Percentiles rank a stretch among this genome's conserved stretches.
Conservation (phyloP, 225 moss, liverwort and hornwort species). For the Bryum argenteum region DNA sequence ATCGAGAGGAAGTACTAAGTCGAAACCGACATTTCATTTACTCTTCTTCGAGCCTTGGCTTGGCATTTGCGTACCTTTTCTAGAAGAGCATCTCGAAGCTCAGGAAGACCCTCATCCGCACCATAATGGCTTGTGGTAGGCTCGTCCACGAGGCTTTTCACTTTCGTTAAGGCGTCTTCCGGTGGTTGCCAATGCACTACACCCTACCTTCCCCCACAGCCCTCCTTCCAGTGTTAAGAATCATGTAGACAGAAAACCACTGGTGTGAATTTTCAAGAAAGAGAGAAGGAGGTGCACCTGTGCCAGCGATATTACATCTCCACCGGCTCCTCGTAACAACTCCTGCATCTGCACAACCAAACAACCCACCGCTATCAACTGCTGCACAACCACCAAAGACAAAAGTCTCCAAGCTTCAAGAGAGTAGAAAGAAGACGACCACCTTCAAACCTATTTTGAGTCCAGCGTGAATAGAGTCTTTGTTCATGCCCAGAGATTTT, state of each 20-base stretch:
- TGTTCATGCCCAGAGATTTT: too few species aligned
- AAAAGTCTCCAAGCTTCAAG: too few species aligned
- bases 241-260: not conserved
- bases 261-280: not conserved
- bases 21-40: too few species aligned
- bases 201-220: constrained; percentile 69
- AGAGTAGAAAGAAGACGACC: too few species aligned
- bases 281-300: constrained; percentile 54
- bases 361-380: too few species aligned
- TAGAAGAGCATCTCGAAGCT: constrained; percentile 81
- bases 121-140: constrained; percentile 80
- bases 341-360: constrained; percentile 78
- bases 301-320: constrained; percentile 80
- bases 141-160: constrained; percentile 64
- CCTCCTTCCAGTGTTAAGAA: constrained; percentile 28
- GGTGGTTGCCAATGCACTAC: constrained; percentile 99
- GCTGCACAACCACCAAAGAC: too few species aligned
- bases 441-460: too few species aligned
- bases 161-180: constrained; percentile 69
- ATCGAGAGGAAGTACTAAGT: too few species aligned
- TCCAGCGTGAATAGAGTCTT: too few species aligned
- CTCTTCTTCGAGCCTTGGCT: not conserved
- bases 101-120: constrained; percentile 89
- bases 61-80: constrained; percentile 65
- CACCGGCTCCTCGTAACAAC: constrained; percentile 66